These are phyloP conservation scores for Colletotrichum spinosum DNA, from an alignment of 2,329 filamentous ascomycete genomes.

Conservation along the genomic window DNA sequence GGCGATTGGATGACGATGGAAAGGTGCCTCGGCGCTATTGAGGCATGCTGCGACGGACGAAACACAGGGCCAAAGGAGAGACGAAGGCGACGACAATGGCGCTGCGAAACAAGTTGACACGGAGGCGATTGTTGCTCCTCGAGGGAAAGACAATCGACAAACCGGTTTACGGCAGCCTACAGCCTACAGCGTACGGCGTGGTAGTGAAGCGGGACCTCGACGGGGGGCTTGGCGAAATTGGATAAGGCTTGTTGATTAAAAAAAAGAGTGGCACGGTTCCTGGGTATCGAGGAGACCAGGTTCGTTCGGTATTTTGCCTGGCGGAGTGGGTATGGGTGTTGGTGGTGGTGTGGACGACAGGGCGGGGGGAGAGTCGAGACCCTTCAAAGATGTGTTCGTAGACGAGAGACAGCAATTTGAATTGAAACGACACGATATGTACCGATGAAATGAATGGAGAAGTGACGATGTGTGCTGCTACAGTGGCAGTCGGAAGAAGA, in stretches of 20 bases:
- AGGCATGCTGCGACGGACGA: slow-evolving; percentile 31
- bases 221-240: slow-evolving; percentile 32
- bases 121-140: slow-evolving; percentile 7
- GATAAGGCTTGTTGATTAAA: slow-evolving; percentile 39
- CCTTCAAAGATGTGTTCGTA: slow-evolving; percentile 1
- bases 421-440: slow-evolving; percentile 22
- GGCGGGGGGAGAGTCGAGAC: slow-evolving; percentile 4
- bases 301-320: slow-evolving; percentile 28
- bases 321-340: slow-evolving; percentile 12
- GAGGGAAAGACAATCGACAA: slow-evolving; percentile 24
- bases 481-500: slow-evolving; percentile 3
- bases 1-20: slow-evolving; percentile 9
- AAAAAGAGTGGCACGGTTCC: slow-evolving; percentile 49
- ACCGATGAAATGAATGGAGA: slow-evolving; percentile 1
- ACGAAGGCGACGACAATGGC: slow-evolving; percentile 10
- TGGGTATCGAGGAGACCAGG: slow-evolving; percentile 47
- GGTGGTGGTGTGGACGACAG: background rate
- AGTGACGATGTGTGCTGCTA: background rate
- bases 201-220: slow-evolving; percentile 20
- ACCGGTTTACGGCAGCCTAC: slow-evolving; percentile 24
- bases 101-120: background rate
- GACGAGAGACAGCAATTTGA: background rate
- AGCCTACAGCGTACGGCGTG: background rate
- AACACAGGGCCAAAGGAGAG: slow-evolving; percentile 18
- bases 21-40: slow-evolving; percentile 28